A percentile compares a stretch with the other conserved stretches of the same genome.
Evolutionary conservation across 2,329 filamentous ascomycete genomes (phyloP).

Genomic region (Aspergillus jensenii): DNA sequence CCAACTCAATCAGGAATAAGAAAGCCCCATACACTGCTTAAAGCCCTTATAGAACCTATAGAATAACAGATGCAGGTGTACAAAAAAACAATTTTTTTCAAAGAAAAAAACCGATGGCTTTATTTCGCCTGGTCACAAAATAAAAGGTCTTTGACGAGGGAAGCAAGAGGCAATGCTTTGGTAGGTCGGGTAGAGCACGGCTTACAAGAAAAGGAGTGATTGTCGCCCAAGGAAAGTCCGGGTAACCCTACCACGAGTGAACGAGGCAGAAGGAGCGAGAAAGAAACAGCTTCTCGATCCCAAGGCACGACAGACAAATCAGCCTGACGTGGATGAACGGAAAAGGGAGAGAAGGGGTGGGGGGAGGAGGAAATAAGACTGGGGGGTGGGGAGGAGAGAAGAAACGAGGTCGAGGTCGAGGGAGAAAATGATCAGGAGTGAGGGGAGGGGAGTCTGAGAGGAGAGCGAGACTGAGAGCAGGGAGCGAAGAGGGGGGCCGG

Average conservation of each 20-base stretch:
- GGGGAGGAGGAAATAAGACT: conserved; percentile 28
- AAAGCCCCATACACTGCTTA: not conserved
- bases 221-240: conserved; percentile 19
- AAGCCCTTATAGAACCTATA: no score
- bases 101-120: not conserved
- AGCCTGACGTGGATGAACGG: conserved; percentile 20
- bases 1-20: not conserved
- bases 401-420: not conserved
- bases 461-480: conserved; percentile 8
- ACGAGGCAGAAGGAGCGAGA: conserved; percentile 28
- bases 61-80: no score
- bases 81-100: not conserved
- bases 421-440: conserved; percentile 8
- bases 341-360: conserved; percentile 22
- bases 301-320: conserved; percentile 22
- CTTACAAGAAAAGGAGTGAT: conserved; percentile 31
- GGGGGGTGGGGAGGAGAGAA: conserved; percentile 9
- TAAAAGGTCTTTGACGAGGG: not conserved
- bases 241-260: conserved; percentile 35
- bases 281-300: conserved; percentile 22
- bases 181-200: conserved; percentile 12
- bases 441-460: conserved; percentile 6
- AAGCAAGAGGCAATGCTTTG: conserved; percentile 10
- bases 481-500: conserved; percentile 13
- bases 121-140: not conserved